Percentiles rank a stretch among this genome's conserved stretches.
Conservation (phyloP, 345 rosid species). For the Salix suchowensis region DNA sequence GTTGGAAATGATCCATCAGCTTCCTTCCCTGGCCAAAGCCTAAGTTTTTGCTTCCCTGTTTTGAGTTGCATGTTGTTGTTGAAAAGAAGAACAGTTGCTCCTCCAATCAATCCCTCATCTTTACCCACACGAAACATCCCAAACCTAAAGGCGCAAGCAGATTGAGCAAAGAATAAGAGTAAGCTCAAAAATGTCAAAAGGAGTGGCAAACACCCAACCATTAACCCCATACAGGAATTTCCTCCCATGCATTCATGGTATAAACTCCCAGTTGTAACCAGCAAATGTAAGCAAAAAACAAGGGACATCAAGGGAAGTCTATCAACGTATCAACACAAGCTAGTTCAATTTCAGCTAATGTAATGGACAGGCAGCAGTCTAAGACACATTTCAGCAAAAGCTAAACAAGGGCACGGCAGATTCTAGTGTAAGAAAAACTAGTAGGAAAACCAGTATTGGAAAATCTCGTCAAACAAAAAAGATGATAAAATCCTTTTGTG, state of each 20-base stretch:
- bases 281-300: not conserved
- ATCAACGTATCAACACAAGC: not conserved
- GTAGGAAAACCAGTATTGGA: too few relatives aligned
- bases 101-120: slow-evolving; percentile 86
- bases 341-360: not conserved
- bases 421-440: not conserved
- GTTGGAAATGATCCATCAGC: slow-evolving; percentile 90
- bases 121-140: slow-evolving; percentile 91
- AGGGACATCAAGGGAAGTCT: not conserved
- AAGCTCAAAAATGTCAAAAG: slow-evolving; percentile 3
- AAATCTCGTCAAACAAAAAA: not conserved
- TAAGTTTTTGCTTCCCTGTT: slow-evolving; percentile 92
- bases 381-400: not conserved
- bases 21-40: slow-evolving; percentile 83
- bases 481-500: not conserved
- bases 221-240: not conserved
- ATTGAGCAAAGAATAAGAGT: slow-evolving; percentile 1
- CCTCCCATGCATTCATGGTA: not conserved
- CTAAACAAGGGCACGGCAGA: not conserved
- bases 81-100: slow-evolving; percentile 85
- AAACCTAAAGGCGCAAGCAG: slow-evolving; percentile 46
- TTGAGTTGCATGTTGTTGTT: slow-evolving; percentile 85
- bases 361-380: not conserved
- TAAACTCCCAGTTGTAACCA: slow-evolving; percentile 3
- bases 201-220: not conserved